phyloP scores from a whole-genome alignment of 2,329 filamentous ascomycete genomes.

The Ceratocystis lukuohia region DNA sequence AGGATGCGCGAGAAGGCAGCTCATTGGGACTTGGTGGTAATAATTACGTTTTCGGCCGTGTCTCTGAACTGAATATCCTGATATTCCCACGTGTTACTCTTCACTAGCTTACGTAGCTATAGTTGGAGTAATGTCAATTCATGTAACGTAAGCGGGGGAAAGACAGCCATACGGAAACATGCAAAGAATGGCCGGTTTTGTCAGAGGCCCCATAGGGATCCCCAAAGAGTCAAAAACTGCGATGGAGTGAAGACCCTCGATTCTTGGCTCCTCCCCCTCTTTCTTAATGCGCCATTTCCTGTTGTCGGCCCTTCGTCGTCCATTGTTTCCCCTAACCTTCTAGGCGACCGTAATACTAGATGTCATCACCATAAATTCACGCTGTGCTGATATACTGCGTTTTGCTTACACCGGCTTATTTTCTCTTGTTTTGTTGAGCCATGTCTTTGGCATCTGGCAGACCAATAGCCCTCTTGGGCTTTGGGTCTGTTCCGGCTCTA shows the following conservation, averaged over 20 bases:
- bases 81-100: too few species aligned
- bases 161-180: neutral
- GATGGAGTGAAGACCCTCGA: neutral
- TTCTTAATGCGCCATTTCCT: neutral
- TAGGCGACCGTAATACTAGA: neutral
- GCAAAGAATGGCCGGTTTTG: neutral
- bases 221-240: neutral
- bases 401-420: neutral
- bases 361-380: neutral
- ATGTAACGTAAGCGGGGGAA: neutral
- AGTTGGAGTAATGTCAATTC: neutral
- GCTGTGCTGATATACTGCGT: neutral
- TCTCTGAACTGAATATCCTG: too few species aligned
- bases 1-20: neutral
- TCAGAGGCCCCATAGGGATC: too few species aligned
- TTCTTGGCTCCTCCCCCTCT: neutral
- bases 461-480: slow-evolving; percentile 6
- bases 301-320: neutral
- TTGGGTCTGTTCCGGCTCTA: neutral
- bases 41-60: too few species aligned
- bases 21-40: too few species aligned
- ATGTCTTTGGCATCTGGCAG: slow-evolving; percentile 2
- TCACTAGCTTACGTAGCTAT: neutral
- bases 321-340: neutral
- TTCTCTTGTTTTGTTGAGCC: neutral